Percentiles rank a stretch among this genome's conserved stretches.
These are phyloP conservation scores for Apiotrichum gamsii DNA, from an alignment of 1,284 basidiomycete genomes.

Conservation along the genomic window DNA sequence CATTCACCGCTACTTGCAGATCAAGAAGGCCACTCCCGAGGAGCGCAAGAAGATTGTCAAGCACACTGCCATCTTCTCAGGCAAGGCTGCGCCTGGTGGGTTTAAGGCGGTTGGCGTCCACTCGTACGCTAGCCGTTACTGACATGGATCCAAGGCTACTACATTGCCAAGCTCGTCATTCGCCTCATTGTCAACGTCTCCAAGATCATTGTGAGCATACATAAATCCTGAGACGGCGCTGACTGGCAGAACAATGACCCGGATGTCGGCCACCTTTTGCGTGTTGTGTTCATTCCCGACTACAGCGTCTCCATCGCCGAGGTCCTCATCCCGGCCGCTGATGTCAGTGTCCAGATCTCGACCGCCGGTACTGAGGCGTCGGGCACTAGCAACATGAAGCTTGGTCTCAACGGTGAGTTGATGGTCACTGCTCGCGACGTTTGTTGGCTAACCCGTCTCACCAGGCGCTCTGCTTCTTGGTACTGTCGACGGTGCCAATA, in stretches of 20 bases:
- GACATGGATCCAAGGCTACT: conserved; percentile 35
- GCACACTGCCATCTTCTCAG: conserved; percentile 81
- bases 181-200: conserved; percentile 84
- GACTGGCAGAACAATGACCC: conserved; percentile 61
- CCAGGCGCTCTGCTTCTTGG: conserved; percentile 66
- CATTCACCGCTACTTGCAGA: conserved; percentile 72
- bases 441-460: background rate
- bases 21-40: conserved; percentile 69
- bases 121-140: background rate
- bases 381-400: conserved; percentile 77
- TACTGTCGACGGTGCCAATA: conserved; percentile 76
- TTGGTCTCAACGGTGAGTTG: conserved; percentile 51
- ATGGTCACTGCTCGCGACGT: no score
- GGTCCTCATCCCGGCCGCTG: conserved; percentile 81
- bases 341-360: conserved; percentile 87
- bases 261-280: conserved; percentile 74
- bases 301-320: conserved; percentile 79
- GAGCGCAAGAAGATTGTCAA: conserved; percentile 61
- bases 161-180: conserved; percentile 61
- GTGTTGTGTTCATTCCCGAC: conserved; percentile 71
- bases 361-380: conserved; percentile 79
- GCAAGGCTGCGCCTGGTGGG: conserved; percentile 51
- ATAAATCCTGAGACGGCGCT: no score
- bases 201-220: conserved; percentile 55
- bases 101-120: no score